Percentiles rank a stretch among this genome's conserved stretches.
phyloP scores from a whole-genome alignment of 2,329 filamentous ascomycete species.

The Exophiala calicioides region DNA sequence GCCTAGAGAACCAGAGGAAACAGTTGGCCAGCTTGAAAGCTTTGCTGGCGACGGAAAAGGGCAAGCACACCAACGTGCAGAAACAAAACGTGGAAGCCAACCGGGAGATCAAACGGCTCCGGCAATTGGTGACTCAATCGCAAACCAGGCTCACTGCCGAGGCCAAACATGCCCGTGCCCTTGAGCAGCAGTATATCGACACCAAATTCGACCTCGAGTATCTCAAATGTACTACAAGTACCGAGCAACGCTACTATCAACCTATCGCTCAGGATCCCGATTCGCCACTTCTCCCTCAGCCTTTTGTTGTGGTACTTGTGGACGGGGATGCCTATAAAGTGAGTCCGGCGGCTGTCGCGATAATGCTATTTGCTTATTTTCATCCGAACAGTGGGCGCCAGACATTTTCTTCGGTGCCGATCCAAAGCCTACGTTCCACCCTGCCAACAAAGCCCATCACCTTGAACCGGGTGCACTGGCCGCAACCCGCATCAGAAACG shows the following conservation, averaged over 20 bases:
- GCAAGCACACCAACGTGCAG: not conserved
- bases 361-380: not conserved
- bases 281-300: conserved; percentile 18
- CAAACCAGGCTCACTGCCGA: conserved; percentile 20
- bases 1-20: conserved; percentile 3
- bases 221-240: conserved; percentile 17
- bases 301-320: conserved; percentile 30
- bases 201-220: conserved; percentile 26
- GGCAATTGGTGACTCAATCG: conserved; percentile 1
- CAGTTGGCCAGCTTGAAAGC: conserved; percentile 1
- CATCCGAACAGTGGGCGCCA: conserved; percentile 12
- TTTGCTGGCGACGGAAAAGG: conserved; percentile 7
- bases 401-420: conserved; percentile 9
- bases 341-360: not conserved
- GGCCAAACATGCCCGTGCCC: conserved; percentile 13
- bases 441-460: not conserved
- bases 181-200: conserved; percentile 16
- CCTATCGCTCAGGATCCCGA: conserved; percentile 2
- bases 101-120: conserved; percentile 10
- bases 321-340: conserved; percentile 31
- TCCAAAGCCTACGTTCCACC: not conserved
- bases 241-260: not conserved
- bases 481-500: conserved; percentile 23
- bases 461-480: conserved; percentile 20
- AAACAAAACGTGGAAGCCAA: conserved; percentile 1